phyloP scores from a whole-genome alignment of 179 eudicot species.

The Camellia oleifera region DNA sequence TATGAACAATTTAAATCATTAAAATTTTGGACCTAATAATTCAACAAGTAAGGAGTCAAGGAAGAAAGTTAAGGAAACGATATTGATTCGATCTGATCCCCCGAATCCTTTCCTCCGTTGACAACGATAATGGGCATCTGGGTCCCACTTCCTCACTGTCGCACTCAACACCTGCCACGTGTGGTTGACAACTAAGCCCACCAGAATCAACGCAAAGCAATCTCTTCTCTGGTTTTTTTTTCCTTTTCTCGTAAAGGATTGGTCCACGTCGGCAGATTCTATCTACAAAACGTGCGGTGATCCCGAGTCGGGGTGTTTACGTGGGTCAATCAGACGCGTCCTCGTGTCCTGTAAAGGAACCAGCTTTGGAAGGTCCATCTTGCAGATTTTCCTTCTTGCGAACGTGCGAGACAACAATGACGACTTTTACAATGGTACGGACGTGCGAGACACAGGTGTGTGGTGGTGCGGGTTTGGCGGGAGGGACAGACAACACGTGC shows the following conservation, averaged over 20 bases:
- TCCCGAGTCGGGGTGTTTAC: neutral
- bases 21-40: too few species aligned
- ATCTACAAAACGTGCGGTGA: neutral
- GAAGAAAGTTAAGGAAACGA: too few species aligned
- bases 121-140: too few species aligned
- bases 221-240: too few species aligned
- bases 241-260: neutral
- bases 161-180: neutral
- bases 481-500: neutral
- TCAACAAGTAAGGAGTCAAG: too few species aligned
- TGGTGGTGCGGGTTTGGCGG: conserved; percentile 1
- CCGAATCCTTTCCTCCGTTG: neutral
- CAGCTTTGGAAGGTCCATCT: neutral
- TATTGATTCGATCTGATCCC: neutral
- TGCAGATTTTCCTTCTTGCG: neutral
- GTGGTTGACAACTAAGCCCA: neutral
- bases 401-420: too few species aligned
- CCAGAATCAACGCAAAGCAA: neutral
- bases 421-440: neutral
- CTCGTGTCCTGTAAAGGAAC: neutral
- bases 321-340: neutral
- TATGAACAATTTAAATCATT: too few species aligned
- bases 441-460: neutral
- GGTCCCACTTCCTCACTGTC: neutral
- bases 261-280: neutral